A percentile compares a stretch with the other conserved stretches of the same genome.
These are phyloP conservation scores for Coelastrella sp. DNA, from an alignment of 139 green algal genomes.

Conservation along the genomic window DNA sequence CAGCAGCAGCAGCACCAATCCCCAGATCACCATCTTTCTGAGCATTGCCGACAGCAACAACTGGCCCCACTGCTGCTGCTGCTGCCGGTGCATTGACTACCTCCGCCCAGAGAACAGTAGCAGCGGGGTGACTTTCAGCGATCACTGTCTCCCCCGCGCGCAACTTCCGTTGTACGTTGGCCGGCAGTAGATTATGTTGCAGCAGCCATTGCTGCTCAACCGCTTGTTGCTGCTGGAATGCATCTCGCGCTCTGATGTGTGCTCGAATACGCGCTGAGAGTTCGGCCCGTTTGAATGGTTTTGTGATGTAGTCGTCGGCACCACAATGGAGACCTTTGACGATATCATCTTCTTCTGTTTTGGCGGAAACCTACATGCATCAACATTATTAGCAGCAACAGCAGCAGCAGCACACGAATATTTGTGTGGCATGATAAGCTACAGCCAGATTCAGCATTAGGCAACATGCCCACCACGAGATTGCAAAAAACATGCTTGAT, in stretches of 20 bases:
- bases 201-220: conserved; percentile 49
- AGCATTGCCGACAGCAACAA: not conserved
- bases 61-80: not conserved
- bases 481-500: no score
- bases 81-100: conserved; percentile 16
- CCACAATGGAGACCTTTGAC: conserved; percentile 74
- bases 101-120: conserved; percentile 53
- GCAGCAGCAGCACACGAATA: no score
- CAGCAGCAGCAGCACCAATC: not conserved
- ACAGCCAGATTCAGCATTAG: no score
- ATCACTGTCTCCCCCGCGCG: conserved; percentile 46
- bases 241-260: conserved; percentile 68
- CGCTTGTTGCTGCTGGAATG: conserved; percentile 48
- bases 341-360: conserved; percentile 78
- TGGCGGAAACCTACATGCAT: conserved; percentile 63
- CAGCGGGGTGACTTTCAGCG: conserved; percentile 38
- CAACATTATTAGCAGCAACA: no score
- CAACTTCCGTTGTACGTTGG: conserved; percentile 47
- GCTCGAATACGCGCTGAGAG: conserved; percentile 72
- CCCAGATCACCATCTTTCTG: not conserved
- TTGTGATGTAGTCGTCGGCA: conserved; percentile 80
- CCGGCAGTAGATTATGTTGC: conserved; percentile 50
- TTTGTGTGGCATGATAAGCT: no score
- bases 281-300: conserved; percentile 76
- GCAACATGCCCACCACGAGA: no score